Conservation (phyloP, 2,329 filamentous ascomycete species). For the Stachybotrys elegans region DNA sequence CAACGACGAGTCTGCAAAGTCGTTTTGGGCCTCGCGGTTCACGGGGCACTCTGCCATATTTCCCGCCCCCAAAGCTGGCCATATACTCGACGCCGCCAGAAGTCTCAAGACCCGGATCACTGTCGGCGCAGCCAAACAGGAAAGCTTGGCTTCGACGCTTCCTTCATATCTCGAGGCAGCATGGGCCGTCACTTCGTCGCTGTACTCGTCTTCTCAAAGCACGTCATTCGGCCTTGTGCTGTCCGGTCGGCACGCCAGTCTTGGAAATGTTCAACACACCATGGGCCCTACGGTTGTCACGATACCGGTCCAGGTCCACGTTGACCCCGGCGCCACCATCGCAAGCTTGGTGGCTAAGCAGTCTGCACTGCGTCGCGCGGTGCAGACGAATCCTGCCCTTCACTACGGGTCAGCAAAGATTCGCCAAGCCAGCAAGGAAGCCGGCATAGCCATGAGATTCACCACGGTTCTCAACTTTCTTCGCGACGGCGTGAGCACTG, state of each 20-base stretch:
- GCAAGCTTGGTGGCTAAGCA: neutral
- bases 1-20: neutral
- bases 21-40: conserved; percentile 4
- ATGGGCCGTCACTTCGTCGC: neutral
- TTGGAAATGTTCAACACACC: neutral
- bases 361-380: neutral
- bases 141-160: neutral
- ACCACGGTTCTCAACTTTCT: neutral
- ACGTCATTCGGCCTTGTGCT: neutral
- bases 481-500: neutral
- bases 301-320: neutral
- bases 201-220: neutral
- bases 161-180: neutral
- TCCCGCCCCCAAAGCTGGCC: neutral
- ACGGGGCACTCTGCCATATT: neutral
- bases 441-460: neutral
- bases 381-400: neutral
- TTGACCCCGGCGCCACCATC: neutral
- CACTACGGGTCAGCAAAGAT: neutral
- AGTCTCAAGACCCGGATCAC: neutral
- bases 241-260: neutral
- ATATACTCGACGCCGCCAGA: neutral
- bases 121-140: neutral
- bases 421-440: neutral
- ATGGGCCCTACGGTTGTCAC: neutral